phyloP scores from a whole-genome alignment of 371 early-diverging fungal genomes.

The Capillidium heterosporum region DNA sequence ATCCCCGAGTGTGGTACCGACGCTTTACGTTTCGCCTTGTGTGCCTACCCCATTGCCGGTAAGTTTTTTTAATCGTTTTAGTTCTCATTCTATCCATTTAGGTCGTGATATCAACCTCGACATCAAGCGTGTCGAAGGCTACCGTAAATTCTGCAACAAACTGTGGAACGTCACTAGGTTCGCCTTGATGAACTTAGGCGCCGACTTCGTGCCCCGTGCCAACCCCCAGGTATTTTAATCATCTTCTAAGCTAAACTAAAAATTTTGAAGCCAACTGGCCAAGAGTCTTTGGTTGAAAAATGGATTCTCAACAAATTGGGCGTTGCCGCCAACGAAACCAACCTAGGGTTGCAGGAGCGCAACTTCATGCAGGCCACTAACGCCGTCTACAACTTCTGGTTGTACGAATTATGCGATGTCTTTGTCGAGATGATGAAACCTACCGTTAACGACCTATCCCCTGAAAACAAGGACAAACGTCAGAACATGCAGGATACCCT shows the following conservation, averaged over 20 bases:
- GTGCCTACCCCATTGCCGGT: conserved; percentile 65
- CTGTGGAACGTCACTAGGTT: conserved; percentile 97
- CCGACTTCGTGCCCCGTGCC: conserved; percentile 48
- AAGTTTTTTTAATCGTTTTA: background rate
- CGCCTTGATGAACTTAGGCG: conserved; percentile 79
- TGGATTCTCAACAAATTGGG: conserved; percentile 92
- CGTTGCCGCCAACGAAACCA: conserved; percentile 54
- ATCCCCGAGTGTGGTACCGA: conserved; percentile 99
- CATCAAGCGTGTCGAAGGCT: conserved; percentile 92
- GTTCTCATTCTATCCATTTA: conserved; percentile 2
- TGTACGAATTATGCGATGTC: conserved; percentile 96
- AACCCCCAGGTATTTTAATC: conserved; percentile 17
- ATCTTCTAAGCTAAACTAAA: background rate
- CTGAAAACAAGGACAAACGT: conserved; percentile 26
- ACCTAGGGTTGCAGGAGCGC: conserved; percentile 55
- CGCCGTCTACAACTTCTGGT: conserved; percentile 85
- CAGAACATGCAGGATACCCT: conserved; percentile 58
- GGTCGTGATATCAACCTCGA: conserved; percentile 96
- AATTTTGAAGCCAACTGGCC: conserved; percentile 35
- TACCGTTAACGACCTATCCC: conserved; percentile 29
- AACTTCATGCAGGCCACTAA: conserved; percentile 94
- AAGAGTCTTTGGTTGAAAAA: conserved; percentile 70
- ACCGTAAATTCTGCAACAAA: conserved; percentile 99
- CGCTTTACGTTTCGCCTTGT: conserved; percentile 94
- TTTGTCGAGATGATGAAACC: conserved; percentile 90